These are phyloP conservation scores for Ailanthus altissimus DNA, from an alignment of 345 rosid species.

Conservation along the genomic window DNA sequence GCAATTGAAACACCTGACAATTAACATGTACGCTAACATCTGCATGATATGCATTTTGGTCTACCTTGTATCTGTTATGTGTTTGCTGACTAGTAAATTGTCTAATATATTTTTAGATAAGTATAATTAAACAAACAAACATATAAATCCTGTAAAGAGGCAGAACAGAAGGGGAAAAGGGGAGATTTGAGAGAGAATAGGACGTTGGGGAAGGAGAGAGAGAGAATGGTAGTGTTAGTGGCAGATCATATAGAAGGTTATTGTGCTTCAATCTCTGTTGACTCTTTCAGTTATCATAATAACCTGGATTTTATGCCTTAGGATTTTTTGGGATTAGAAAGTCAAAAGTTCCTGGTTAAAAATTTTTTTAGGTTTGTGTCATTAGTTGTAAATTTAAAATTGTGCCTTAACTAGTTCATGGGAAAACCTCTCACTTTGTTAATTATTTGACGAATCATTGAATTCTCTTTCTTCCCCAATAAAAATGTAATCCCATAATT, in stretches of 20 bases:
- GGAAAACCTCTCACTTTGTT: neutral
- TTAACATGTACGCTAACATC: neutral
- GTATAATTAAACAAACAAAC: neutral
- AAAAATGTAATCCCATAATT: neutral
- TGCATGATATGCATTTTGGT: constrained; percentile 7
- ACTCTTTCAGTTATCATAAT: neutral
- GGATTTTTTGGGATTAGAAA: neutral
- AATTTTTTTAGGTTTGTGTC: neutral
- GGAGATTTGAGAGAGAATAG: neutral
- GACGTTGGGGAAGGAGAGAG: neutral
- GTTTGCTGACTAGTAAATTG: constrained; percentile 3
- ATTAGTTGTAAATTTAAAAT: neutral
- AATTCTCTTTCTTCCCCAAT: neutral
- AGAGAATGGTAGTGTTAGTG: neutral
- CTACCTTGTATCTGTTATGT: neutral
- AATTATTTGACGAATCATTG: neutral
- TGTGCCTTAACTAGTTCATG: neutral
- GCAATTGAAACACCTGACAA: constrained; percentile 5
- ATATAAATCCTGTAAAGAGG: neutral
- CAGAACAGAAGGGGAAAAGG: too few species aligned
- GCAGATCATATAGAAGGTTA: neutral
- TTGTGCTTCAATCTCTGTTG: neutral
- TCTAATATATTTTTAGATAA: neutral
- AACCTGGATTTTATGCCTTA: neutral
- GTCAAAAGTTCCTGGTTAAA: neutral